A percentile compares a stretch with the other conserved stretches of the same genome.
These are phyloP conservation scores for Fonsecaea erecta DNA, from an alignment of 2,329 filamentous ascomycete genomes.

Conservation along the genomic window DNA sequence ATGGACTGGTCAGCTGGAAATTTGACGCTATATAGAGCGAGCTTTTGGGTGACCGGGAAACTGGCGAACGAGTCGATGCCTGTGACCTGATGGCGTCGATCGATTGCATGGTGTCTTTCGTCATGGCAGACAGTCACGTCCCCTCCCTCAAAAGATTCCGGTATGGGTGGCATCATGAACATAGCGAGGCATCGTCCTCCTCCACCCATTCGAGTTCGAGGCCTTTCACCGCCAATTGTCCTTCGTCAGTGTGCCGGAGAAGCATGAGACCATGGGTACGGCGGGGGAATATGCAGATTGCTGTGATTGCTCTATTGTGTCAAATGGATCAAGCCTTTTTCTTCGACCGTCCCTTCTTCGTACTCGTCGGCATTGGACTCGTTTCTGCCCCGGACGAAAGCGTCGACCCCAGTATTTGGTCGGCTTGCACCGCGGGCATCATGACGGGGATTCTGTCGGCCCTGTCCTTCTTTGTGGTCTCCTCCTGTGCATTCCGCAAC, in stretches of 20 bases:
- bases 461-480: slow-evolving; percentile 21
- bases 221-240: not conserved
- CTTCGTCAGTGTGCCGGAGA: not conserved
- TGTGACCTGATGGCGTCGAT: too few species aligned
- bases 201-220: not conserved
- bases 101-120: too few species aligned
- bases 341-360: slow-evolving; percentile 29
- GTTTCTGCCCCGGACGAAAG: slow-evolving; percentile 21
- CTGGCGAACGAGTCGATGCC: too few species aligned
- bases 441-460: slow-evolving; percentile 12
- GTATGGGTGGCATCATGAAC: not conserved
- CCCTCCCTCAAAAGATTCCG: not conserved
- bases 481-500: slow-evolving; percentile 54
- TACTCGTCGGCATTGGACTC: slow-evolving; percentile 5
- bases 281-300: not conserved
- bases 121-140: not conserved
- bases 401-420: not conserved
- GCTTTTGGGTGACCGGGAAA: too few species aligned
- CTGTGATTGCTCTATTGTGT: not conserved
- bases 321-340: slow-evolving; percentile 20
- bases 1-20: too few species aligned
- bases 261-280: not conserved
- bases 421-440: slow-evolving; percentile 1
- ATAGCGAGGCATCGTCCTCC: not conserved
- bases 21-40: too few species aligned